Evolutionary conservation across 306 rosid genomes (phyloP), one percentile per base, ranked within the genome.

Genomic region (Oemleria cerasiformis): DNA sequence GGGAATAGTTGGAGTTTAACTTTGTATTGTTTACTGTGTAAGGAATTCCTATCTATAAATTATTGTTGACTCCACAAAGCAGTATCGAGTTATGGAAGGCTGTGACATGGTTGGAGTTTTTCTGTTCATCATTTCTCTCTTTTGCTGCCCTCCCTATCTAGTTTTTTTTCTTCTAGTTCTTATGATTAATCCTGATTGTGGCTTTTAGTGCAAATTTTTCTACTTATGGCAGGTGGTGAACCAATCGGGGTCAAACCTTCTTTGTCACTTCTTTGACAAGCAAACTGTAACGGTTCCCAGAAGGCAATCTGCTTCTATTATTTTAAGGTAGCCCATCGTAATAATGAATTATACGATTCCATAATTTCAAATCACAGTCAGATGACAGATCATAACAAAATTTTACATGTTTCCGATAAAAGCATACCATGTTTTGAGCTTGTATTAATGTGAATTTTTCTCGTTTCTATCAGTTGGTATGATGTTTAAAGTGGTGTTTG

Each of bases 211-310:
- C 40, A 10, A 21, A 65, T 45, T 70, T 25, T 68, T 67, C 53
- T 81, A 23, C 38, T 25, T 50, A 54, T 79, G 77, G 80, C 89
- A 93, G 98, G 97, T 91, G 78, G 94, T 88, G 81, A 93, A 93
- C 72, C 81, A 63, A 45, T 78, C 91, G 53, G 96, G 98, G 44
- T 68, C 86, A 68, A 77, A 83, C 81, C 96, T 93, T 86, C 85
- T 77, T 42, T 84, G 91, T 80, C 86, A 87, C 70, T 75, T 83
- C 75, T 67, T 84, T 81, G 83, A 88, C 44, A 62, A 77, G 82
- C 88, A 87, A 78, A 84, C 87, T 60, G 64, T 81, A 44, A 80
- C 84, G 73, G 76, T 93, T 78, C 83, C 94, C 75, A 82, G 83
- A 82, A 84, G 86, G 67, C 92, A 93, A 77, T 83, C 86, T 54